These are phyloP conservation scores for Russula lepida DNA, from an alignment of 768 basidiomycete species.

Conservation along the genomic window DNA sequence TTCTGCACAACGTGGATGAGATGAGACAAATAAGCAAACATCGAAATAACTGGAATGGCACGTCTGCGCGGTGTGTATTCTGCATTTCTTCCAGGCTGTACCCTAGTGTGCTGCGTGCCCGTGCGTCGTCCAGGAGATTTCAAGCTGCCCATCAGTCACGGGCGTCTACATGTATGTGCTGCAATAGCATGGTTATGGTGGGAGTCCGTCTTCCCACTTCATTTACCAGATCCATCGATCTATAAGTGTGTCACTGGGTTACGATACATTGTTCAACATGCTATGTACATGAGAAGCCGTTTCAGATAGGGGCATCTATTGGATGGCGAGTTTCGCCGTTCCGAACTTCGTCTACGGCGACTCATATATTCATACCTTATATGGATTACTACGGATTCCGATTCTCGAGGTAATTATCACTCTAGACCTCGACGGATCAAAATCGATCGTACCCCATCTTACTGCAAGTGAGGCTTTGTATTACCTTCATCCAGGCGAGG, in stretches of 20 bases:
- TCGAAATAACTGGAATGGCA: background rate
- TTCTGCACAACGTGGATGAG: background rate
- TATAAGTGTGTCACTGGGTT: background rate
- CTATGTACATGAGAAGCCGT: background rate
- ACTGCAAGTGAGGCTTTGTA: background rate
- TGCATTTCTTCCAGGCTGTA: background rate
- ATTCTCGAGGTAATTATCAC: background rate
- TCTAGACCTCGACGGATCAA: background rate
- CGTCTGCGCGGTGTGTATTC: background rate
- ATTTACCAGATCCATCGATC: background rate
- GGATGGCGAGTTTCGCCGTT: background rate
- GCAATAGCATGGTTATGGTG: background rate
- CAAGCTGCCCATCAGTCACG: background rate
- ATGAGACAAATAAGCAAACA: background rate
- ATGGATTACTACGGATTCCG: background rate
- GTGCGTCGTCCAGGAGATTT: background rate
- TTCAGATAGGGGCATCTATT: background rate
- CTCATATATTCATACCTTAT: background rate
- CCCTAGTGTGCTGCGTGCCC: too few species aligned
- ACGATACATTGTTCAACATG: background rate
- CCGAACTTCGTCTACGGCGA: background rate
- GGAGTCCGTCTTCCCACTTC: too few species aligned
- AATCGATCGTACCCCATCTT: background rate
- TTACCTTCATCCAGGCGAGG: too few species aligned
- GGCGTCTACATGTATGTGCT: background rate